Evolutionary conservation across 2,329 filamentous ascomycete genomes (phyloP), one percentile per base, ranked within the genome.

Genomic region (Aspergillus uvarum): DNA sequence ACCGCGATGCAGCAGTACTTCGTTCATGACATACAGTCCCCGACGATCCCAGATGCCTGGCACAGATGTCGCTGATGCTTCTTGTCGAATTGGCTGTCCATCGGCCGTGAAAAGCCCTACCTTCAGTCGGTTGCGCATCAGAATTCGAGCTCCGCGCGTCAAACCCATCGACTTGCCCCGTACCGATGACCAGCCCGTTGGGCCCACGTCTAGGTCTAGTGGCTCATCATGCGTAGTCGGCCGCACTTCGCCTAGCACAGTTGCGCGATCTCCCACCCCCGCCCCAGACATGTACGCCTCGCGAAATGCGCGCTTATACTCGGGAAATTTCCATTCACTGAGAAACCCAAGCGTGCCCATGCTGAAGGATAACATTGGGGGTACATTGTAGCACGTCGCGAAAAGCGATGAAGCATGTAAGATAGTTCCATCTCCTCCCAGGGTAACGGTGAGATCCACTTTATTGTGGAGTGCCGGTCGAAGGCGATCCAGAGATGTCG

Each of bases 301-400:
- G 52, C 92, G 83, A 79, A 96, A 96, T 0, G 95, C 95, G 52
- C 91, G 85, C 77, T 96, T 96, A 79, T 96, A 91, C 69, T 98
- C 93, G 6, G 83, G 82, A 73, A 98, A 98, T 69, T 95, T 96
- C 93, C 94, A 99, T 76, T 98, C 94, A 16, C 94, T 93, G 7
- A 99, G 79, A 67, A 99, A 99, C 0, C 95, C 95, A 0, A 99
- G 80, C 0, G 94, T 96, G 5, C 95, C 95, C 91, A 99, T 97
- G 73, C 92, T 96, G 72, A 99, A 99, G 1, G 91, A 92, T 7
- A 99, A 81, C 35, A 99, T 90, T 0, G 95, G 95, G 0, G 95
- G 95, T 0, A 99, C 94, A 48, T 87, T 87, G 2, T 85, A 82
- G 49, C 90, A 87, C 42, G 91, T 89, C 60, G 92, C 92, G 78